Base-by-base conservation (phyloP, 1,284 basidiomycete species). In the Coniophora puteana region DNA sequence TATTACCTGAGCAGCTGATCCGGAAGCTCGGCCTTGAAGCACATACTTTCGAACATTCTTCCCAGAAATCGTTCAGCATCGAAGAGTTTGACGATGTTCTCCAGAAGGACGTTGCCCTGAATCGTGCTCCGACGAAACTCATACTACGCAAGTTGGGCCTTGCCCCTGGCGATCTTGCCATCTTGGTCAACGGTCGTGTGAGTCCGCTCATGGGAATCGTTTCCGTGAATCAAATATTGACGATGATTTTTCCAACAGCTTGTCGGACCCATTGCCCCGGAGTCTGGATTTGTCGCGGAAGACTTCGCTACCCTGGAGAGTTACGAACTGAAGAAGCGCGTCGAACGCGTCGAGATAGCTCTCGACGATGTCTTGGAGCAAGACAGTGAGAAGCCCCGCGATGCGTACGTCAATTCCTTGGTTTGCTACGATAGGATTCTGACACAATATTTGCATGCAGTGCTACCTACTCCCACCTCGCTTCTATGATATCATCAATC, bases 161-260 rank as follows among this genome's bases (percentile, higher is more conserved):
- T 26, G 51, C 61, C 10, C 71, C 76, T 2, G 81, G 83, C 0
- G 62, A 81, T 42, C 68, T 71, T 13, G 84, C 73, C 1, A 44
- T 96, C 16, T 51, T 93, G 27, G 67, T 89, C 37, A 95, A 95
- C 51, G 93, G 93, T 27, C 72, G 93, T 24, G 90, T 93, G 55
- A 56, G 76, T 58, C n/a, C 16, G 23, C 30, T 0, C 21, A 38
- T 44, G 24, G 24, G 14, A 40, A 7, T 5, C 8, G 8, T 8
- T 24, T 32, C 22, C 14, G 18, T 6, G 17, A 22, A 36, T 24
- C 31, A 32, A 28, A 23, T 8, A 13, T 40, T 16, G 12, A 38
- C 42, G 29, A 36, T 32, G 16, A 17, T 48, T 51, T 47, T 20
- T 37, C 25, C 36, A 44, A 47, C 33, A 88, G 84, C 60, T 88